Percentiles rank a stretch among this genome's conserved stretches.
phyloP scores from a whole-genome alignment of 139 green algal genomes.

The Auxenochlorella pyrenoidosa region DNA sequence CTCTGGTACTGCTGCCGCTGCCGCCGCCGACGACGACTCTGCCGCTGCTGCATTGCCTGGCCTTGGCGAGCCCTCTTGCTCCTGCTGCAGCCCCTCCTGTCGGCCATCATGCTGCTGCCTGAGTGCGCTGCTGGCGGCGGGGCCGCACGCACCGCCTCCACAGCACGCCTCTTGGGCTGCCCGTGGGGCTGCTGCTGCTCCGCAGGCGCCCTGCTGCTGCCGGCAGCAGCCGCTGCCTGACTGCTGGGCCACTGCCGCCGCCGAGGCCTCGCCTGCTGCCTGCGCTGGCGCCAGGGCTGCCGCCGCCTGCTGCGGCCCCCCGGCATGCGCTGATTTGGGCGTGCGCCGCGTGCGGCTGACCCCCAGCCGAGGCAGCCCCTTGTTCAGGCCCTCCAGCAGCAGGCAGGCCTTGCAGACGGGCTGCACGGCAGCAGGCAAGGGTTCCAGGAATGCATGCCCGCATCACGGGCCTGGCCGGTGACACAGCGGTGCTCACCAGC shows the following conservation, averaged over 20 bases:
- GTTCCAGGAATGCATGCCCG: background rate
- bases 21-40: no score
- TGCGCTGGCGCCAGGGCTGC: background rate
- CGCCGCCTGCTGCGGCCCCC: no score
- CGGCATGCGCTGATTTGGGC: background rate
- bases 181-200: background rate
- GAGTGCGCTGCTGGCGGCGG: background rate
- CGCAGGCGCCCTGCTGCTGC: background rate
- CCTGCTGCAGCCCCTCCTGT: background rate
- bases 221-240: background rate
- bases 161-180: background rate
- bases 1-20: background rate
- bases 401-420: slow-evolving; percentile 90
- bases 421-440: background rate
- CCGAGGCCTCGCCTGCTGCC: background rate
- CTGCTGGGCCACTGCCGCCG: background rate
- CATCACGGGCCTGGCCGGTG: background rate
- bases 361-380: slow-evolving; percentile 67
- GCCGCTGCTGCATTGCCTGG: background rate
- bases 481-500: no score
- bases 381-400: slow-evolving; percentile 89
- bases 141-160: background rate
- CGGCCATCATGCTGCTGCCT: background rate
- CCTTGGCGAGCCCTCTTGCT: background rate
- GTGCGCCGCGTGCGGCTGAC: slow-evolving; percentile 44